Base-by-base conservation (phyloP, 768 basidiomycete genomes). In the Tylopilus plumbeoviolaceoides region DNA sequence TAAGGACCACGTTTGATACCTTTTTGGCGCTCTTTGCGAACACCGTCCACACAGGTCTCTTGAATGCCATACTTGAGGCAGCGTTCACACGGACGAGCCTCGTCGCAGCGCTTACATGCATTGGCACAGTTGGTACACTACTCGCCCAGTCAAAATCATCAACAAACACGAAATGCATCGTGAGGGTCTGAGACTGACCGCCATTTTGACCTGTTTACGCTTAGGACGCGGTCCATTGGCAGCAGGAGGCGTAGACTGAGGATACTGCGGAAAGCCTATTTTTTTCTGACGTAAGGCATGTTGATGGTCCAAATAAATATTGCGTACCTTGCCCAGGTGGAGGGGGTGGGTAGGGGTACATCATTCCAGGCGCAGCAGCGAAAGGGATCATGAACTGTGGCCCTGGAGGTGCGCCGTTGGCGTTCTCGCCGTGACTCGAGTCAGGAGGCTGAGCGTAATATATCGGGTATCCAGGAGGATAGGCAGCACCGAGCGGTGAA, bases 1-100 rank as follows among this genome's bases (percentile, higher is more conserved):
- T 81, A 81, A 2, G 79, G 81, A 3, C 79, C 79, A 18, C 79
- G 77, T 61, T 81, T 81, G 54, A 81, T 72, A 25, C 79, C 79
- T 45, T 79, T 80, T 61, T 84, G 82, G 51, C 84, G 75, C 64
- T 85, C 84, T 63, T 86, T 86, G 55, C 84, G 72, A 17, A 77
- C 70, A 2, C 83, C 82, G 58, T 86, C 83, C 3, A 76, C 58
- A 57, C 84, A 86, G n/a, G 73, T 67, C 25, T 78, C 73, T 12
- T 76, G 74, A 31, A 84, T 72, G 4, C 81, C 82, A 59, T 84
- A 85, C 65, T 84, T 85, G 54, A 77, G 62, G 58, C 84, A 86
- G 27, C 84, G 77, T 49, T 79, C 78, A 65, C 84, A 86, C 2
- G 84, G 84, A 41, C 84, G 79, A 6, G 70, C 68, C 33, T 82